These are phyloP conservation scores for Xylariaceae sp. DNA, from an alignment of 2,329 filamentous ascomycete genomes.

Conservation along the genomic window DNA sequence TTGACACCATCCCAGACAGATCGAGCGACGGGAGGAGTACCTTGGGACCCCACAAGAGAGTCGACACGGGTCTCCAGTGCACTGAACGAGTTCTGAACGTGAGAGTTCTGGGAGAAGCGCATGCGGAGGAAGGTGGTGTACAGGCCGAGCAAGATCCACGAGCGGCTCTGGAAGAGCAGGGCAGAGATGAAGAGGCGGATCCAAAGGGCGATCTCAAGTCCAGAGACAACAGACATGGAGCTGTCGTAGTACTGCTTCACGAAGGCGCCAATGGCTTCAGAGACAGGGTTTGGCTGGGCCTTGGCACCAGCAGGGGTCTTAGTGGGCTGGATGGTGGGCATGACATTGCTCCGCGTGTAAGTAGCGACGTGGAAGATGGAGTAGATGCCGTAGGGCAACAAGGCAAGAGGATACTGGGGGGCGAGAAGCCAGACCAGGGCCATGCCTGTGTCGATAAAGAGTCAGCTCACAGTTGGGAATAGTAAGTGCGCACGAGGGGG, in stretches of 20 bases:
- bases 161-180: constrained; percentile 83
- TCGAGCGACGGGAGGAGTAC: constrained; percentile 74
- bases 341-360: constrained; percentile 89
- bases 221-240: constrained; percentile 90
- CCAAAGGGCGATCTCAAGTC: constrained; percentile 86
- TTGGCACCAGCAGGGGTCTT: constrained; percentile 57
- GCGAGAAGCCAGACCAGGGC: constrained; percentile 92
- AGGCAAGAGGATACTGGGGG: constrained; percentile 82
- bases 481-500: background rate
- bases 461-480: constrained; percentile 10
- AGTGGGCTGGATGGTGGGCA: constrained; percentile 78
- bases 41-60: constrained; percentile 79
- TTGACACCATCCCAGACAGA: constrained; percentile 81
- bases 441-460: constrained; percentile 56
- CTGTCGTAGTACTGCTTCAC: constrained; percentile 98
- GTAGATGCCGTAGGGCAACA: constrained; percentile 94
- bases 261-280: constrained; percentile 84
- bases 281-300: constrained; percentile 58
- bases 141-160: constrained; percentile 80
- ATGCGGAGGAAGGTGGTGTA: constrained; percentile 94
- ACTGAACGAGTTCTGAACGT: constrained; percentile 81
- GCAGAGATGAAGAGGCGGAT: constrained; percentile 77
- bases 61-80: constrained; percentile 74
- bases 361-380: constrained; percentile 98
- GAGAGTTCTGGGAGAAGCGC: constrained; percentile 83